These are phyloP conservation scores for Saraca asoca DNA, from an alignment of 331 rosid species.

Conservation along the genomic window DNA sequence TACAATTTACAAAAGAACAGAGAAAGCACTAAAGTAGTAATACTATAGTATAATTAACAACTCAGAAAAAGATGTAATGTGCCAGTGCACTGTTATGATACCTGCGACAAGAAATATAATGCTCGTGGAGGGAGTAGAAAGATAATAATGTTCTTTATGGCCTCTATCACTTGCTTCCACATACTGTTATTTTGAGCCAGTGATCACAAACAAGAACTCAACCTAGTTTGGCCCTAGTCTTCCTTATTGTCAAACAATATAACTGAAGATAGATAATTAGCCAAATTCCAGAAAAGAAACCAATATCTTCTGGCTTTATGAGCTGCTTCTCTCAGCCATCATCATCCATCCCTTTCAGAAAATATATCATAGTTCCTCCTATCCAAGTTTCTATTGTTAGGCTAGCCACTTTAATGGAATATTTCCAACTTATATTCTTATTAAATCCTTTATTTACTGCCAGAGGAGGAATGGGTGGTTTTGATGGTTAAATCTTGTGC, in stretches of 20 bases:
- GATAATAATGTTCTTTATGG: slow-evolving; percentile 11
- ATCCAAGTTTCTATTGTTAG: not conserved
- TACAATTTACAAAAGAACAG: slow-evolving; percentile 3
- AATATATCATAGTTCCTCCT: not conserved
- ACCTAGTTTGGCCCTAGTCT: slow-evolving; percentile 3
- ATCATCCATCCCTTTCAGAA: slow-evolving; percentile 13
- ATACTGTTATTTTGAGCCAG: not conserved
- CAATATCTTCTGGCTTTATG: slow-evolving; percentile 10
- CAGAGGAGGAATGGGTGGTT: too few relatives aligned
- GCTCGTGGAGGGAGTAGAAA: slow-evolving; percentile 4
- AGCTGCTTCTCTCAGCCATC: slow-evolving; percentile 11
- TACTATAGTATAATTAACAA: not conserved
- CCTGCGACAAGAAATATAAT: not conserved
- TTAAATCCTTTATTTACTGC: not conserved
- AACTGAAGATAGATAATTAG: not conserved
- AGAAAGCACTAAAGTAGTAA: not conserved
- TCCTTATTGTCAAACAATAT: slow-evolving; percentile 11
- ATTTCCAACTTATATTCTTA: slow-evolving; percentile 3
- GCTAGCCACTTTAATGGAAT: slow-evolving; percentile 1
- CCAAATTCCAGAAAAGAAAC: slow-evolving; percentile 1
- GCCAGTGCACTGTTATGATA: not conserved
- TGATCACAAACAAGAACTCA: not conserved
- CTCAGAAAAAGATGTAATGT: not conserved
- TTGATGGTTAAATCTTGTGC: too few relatives aligned
- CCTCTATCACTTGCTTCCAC: slow-evolving; percentile 10